Percentiles rank a stretch among this genome's conserved stretches.
These are phyloP conservation scores for Blumeriella jaapii DNA, from an alignment of 2,329 filamentous ascomycete species.

Conservation along the genomic window DNA sequence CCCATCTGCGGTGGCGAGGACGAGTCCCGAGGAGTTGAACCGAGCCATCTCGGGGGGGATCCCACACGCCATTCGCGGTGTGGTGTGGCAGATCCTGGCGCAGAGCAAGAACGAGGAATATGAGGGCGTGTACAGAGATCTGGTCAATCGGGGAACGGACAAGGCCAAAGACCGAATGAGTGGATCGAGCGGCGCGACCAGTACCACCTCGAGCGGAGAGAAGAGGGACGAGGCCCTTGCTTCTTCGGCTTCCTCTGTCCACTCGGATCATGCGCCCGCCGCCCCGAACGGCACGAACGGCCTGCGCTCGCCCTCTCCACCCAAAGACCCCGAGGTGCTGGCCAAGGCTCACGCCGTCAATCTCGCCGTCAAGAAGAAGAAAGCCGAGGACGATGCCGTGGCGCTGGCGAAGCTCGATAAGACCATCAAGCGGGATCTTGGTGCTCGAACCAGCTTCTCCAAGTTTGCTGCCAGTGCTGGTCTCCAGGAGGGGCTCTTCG, in stretches of 20 bases:
- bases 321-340: slow-evolving; percentile 50
- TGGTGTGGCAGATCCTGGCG: slow-evolving; percentile 95
- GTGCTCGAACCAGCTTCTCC: slow-evolving; percentile 87
- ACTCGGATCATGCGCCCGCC: slow-evolving; percentile 61
- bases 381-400: slow-evolving; percentile 64
- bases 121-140: slow-evolving; percentile 74
- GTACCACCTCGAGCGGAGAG: slow-evolving; percentile 44
- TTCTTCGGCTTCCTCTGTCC: slow-evolving; percentile 77
- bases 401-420: slow-evolving; percentile 79
- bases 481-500: slow-evolving; percentile 86
- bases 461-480: slow-evolving; percentile 88
- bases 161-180: slow-evolving; percentile 57
- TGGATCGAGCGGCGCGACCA: slow-evolving; percentile 26
- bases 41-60: slow-evolving; percentile 87
- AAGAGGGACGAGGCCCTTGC: slow-evolving; percentile 45
- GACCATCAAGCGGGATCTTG: slow-evolving; percentile 79
- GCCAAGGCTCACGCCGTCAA: slow-evolving; percentile 53
- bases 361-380: slow-evolving; percentile 61
- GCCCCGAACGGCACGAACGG: slow-evolving; percentile 44
- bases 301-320: slow-evolving; percentile 42
- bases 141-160: slow-evolving; percentile 69
- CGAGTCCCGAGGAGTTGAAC: slow-evolving; percentile 82
- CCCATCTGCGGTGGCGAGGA: slow-evolving; percentile 74
- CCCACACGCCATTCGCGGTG: slow-evolving; percentile 88
- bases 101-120: slow-evolving; percentile 90